Percentiles rank a stretch among this genome's conserved stretches.
phyloP scores from a whole-genome alignment of 2,329 filamentous ascomycete genomes.

The Alternaria sp. region DNA sequence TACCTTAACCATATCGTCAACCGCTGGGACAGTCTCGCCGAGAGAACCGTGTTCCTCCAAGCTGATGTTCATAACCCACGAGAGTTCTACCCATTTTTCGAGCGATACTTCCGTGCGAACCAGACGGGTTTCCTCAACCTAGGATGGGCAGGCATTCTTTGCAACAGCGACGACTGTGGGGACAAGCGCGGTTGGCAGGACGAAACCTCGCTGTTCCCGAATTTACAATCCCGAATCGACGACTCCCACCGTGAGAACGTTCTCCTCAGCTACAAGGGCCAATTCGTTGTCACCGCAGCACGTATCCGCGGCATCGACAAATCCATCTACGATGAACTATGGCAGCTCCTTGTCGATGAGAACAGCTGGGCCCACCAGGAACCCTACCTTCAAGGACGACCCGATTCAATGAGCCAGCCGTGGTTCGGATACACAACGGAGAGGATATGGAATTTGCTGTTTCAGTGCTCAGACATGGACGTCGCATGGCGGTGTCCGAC shows the following conservation, averaged over 20 bases:
- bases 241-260: slow-evolving; percentile 43
- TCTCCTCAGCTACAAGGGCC: slow-evolving; percentile 57
- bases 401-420: slow-evolving; percentile 37
- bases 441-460: slow-evolving; percentile 40
- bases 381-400: slow-evolving; percentile 29
- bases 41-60: slow-evolving; percentile 59
- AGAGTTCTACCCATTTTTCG: slow-evolving; percentile 50
- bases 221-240: slow-evolving; percentile 42
- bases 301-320: slow-evolving; percentile 52
- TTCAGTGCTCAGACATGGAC: slow-evolving; percentile 39
- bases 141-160: slow-evolving; percentile 50
- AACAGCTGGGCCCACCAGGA: slow-evolving; percentile 41
- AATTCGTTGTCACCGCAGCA: slow-evolving; percentile 57
- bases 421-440: slow-evolving; percentile 42
- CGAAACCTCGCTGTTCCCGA: slow-evolving; percentile 48
- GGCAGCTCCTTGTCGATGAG: slow-evolving; percentile 31
- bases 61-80: slow-evolving; percentile 53
- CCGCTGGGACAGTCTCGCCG: slow-evolving; percentile 55
- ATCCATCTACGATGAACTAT: slow-evolving; percentile 47
- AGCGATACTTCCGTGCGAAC: slow-evolving; percentile 47
- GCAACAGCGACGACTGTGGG: slow-evolving; percentile 51
- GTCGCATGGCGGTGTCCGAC: slow-evolving; percentile 42
- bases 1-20: slow-evolving; percentile 58
- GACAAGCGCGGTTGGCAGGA: slow-evolving; percentile 55
- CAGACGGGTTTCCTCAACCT: slow-evolving; percentile 58